Conservation (phyloP, 495 filamentous ascomycete genomes). For the Neurospora tetraspora region DNA sequence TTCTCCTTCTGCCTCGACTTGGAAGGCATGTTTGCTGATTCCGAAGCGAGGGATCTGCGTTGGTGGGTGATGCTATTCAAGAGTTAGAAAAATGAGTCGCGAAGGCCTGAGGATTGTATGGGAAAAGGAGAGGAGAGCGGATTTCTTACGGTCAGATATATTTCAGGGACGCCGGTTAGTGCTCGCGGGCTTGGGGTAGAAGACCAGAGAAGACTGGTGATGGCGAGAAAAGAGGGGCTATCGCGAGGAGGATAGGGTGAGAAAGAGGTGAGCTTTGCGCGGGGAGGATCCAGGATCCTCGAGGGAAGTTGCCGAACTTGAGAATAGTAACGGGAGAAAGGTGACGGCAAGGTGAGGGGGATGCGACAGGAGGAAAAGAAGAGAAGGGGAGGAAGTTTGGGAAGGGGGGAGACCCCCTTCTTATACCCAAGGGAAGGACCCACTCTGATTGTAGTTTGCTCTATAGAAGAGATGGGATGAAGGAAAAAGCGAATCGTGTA, state of each 20-base stretch:
- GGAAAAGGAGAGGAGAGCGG: not conserved
- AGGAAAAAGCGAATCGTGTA: not conserved
- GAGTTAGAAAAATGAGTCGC: not conserved
- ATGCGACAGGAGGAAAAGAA: not conserved
- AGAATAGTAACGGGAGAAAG: not conserved
- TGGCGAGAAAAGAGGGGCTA: not conserved
- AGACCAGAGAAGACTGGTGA: not conserved
- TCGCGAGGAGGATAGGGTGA: not conserved
- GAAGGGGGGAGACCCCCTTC: not conserved
- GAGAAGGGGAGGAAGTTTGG: not conserved
- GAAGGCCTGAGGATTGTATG: not conserved
- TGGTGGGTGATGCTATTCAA: not conserved
- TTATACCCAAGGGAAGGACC: not conserved
- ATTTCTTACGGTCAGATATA: not conserved
- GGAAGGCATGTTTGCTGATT: not conserved
- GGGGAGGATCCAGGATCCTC: not conserved
- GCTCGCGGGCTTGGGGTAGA: too few species aligned
- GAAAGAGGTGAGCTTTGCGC: not conserved
- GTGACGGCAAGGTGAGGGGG: not conserved
- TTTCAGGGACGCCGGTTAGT: too few species aligned
- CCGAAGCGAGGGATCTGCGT: not conserved
- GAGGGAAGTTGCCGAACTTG: not conserved
- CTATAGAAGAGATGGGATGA: not conserved
- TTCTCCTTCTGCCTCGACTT: too few species aligned
- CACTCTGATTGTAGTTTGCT: not conserved